Evolutionary conservation across 768 basidiomycete species (phyloP).

Genomic region (Rhodotorula toruloides): DNA sequence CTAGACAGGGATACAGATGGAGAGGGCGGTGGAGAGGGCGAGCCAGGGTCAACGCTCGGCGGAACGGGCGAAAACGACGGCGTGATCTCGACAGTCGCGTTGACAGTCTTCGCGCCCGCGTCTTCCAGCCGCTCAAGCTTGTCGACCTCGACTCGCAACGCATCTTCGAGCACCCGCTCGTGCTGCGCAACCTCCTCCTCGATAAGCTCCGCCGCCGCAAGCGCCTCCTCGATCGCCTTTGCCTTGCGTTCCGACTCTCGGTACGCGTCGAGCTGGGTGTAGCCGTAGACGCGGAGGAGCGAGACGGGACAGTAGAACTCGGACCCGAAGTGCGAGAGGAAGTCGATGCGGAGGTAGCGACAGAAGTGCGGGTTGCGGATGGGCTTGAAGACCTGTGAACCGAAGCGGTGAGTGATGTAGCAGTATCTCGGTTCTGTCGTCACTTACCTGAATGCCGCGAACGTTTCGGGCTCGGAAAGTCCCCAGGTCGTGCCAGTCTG

Average conservation of each 20-base stretch:
- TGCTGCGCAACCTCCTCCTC: conserved; percentile 22
- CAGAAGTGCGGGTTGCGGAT: conserved; percentile 63
- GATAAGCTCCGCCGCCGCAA: conserved; percentile 19
- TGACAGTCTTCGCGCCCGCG: neutral
- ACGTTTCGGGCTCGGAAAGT: conserved; percentile 76
- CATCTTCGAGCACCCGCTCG: neutral
- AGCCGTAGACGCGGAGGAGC: conserved; percentile 84
- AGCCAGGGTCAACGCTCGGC: neutral
- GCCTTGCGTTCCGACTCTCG: conserved; percentile 62
- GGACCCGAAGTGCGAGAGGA: conserved; percentile 83
- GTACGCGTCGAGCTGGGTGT: conserved; percentile 93
- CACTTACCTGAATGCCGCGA: conserved; percentile 77
- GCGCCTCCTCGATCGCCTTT: conserved; percentile 21
- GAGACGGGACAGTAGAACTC: conserved; percentile 97
- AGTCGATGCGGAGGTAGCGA: conserved; percentile 88
- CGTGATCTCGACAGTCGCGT: neutral
- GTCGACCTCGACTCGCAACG: conserved; percentile 6
- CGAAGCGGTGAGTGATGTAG: neutral
- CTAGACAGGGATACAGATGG: too few relatives aligned
- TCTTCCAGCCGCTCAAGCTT: neutral
- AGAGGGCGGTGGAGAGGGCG: too few relatives aligned
- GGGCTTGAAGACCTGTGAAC: conserved; percentile 41
- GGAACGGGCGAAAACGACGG: neutral
- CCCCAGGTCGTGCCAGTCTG: conserved; percentile 70
- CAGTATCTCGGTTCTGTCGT: neutral